These are phyloP conservation scores for Mortierella sp. DNA, from an alignment of 371 early-diverging fungal species.

Conservation along the genomic window DNA sequence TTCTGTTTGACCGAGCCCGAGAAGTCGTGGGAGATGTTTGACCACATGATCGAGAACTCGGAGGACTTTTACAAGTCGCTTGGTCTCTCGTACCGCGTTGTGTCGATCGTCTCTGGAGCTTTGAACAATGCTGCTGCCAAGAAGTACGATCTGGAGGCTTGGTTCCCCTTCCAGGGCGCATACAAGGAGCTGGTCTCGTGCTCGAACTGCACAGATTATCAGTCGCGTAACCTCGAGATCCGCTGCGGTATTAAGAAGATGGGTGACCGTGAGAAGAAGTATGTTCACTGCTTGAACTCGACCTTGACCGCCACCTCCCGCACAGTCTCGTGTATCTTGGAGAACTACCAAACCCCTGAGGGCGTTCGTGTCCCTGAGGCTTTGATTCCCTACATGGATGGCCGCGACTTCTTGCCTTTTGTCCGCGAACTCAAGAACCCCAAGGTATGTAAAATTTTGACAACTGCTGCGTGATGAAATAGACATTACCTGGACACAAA, in stretches of 20 bases:
- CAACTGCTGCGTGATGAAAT: neutral
- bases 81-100: conserved; percentile 95
- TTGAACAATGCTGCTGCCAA: conserved; percentile 99
- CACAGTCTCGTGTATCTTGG: conserved; percentile 97
- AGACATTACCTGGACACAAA: neutral
- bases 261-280: conserved; percentile 96
- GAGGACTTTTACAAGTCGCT: conserved; percentile 98
- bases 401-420: conserved; percentile 91
- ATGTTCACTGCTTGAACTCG: conserved; percentile 99
- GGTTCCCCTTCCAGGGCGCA: conserved; percentile 98
- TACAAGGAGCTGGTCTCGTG: conserved; percentile 99
- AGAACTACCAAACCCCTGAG: conserved; percentile 97
- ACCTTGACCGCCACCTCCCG: conserved; percentile 99
- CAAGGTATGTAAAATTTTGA: conserved; percentile 28
- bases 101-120: conserved; percentile 97
- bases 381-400: conserved; percentile 94
- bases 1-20: conserved; percentile 98
- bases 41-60: conserved; percentile 94
- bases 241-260: conserved; percentile 98
- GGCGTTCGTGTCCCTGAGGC: conserved; percentile 91
- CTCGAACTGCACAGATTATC: conserved; percentile 99
- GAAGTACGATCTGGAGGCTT: conserved; percentile 99
- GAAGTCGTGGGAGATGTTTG: conserved; percentile 98
- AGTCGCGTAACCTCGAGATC: conserved; percentile 96
- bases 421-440: conserved; percentile 55